These are phyloP conservation scores for Kentomonas sorsogonicus DNA, from an alignment of 208 protist genomes.

Conservation along the genomic window DNA sequence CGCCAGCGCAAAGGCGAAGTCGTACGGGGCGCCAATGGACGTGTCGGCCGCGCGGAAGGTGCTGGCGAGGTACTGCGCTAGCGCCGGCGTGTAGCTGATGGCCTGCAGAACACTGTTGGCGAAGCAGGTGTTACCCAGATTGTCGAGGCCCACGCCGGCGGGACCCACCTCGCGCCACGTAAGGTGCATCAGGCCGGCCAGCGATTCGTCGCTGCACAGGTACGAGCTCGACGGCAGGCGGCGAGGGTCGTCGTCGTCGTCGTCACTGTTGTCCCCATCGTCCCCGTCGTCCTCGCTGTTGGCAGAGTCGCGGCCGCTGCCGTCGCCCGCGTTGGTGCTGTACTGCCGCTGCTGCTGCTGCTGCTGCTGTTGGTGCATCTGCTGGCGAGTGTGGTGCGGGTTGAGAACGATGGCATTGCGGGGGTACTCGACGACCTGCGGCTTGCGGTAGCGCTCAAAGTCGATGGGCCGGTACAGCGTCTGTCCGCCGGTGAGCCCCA, in stretches of 20 bases:
- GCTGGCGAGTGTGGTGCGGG: slow-evolving; percentile 63
- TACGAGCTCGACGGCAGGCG: slow-evolving; percentile 31
- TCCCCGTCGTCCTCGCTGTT: slow-evolving; percentile 11
- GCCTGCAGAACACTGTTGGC: slow-evolving; percentile 85
- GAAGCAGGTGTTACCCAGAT: slow-evolving; percentile 91
- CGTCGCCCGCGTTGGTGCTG: not conserved
- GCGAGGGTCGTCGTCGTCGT: slow-evolving; percentile 73
- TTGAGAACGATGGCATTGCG: slow-evolving; percentile 86
- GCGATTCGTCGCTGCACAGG: slow-evolving; percentile 50
- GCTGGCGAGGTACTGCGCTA: slow-evolving; percentile 78
- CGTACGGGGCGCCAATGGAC: slow-evolving; percentile 56
- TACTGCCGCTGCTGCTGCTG: slow-evolving; percentile 12
- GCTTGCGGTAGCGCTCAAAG: slow-evolving; percentile 84
- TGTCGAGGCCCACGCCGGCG: slow-evolving; percentile 66
- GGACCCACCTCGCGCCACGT: slow-evolving; percentile 50
- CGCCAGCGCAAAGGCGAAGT: slow-evolving; percentile 80
- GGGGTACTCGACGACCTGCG: slow-evolving; percentile 76
- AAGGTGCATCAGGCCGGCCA: slow-evolving; percentile 52
- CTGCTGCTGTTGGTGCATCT: slow-evolving; percentile 17
- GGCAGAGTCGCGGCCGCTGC: not conserved
- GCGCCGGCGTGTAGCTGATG: slow-evolving; percentile 73
- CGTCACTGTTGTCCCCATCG: slow-evolving; percentile 14
- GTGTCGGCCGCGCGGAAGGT: slow-evolving; percentile 51
- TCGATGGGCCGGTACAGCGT: slow-evolving; percentile 69
- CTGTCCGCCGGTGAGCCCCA: slow-evolving; percentile 50